Evolutionary conservation across 1,284 basidiomycete species (phyloP), one percentile per base, ranked within the genome.

Genomic region (Ceratobasidium sp.): DNA sequence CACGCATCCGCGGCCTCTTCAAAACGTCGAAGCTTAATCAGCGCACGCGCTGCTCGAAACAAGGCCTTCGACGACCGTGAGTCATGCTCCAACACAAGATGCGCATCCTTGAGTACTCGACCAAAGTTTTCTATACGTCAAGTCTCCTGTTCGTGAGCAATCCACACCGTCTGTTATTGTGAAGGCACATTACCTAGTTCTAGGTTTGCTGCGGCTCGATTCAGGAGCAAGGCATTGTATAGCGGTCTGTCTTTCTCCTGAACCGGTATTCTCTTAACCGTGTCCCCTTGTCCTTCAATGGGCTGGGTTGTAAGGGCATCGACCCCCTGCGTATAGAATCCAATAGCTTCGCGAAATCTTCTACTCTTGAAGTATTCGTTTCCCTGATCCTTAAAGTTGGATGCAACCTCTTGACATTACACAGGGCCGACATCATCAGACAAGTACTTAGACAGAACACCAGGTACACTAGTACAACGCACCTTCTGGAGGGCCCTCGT

Each of bases 401-500:
- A 85, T 0, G 96, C 95, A 77, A 95, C 86, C 82, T 99, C 97
- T 77, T 37, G 51, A 34, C 97, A 16, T 34, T 8, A 34, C 34
- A n/a, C n/a, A n/a, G n/a, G n/a, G n/a, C n/a, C n/a, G n/a, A n/a
- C 24, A 48, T 46, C 79, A 78, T 81, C 53, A 31, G 73, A 19
- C 62, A 74, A 56, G 68, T 31, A 61, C 34, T 37, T n/a, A 51
- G 24, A 49, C 49, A 24, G 5, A 16, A 31, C 3, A 63, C 37
- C 31, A 37, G 54, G 51, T 41, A 31, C 13, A 43, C n/a, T 2
- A 61, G 19, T 43, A 5, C 77, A 73, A 88, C 93, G 80, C 80
- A 96, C 96, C 96, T 84, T 98, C 93, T 39, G 96, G 92, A 29
- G 94, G 92, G 13, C 96, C 97, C 22, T 98, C 96, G 81, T 96